Conservation (phyloP, 2,329 filamentous ascomycete genomes). For the Sphaerulina vaccinii region DNA sequence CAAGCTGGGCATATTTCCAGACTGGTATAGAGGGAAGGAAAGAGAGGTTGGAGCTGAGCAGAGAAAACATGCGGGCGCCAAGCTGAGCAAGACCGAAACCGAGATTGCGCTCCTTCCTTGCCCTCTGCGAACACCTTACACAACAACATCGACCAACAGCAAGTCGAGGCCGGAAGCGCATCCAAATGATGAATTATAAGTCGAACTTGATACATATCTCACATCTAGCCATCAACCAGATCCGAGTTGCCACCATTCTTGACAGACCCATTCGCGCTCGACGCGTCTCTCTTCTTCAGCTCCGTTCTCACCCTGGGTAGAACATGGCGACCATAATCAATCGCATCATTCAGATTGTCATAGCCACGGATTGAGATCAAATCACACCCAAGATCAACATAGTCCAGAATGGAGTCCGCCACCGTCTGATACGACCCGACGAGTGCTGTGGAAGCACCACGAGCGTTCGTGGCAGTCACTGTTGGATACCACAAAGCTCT, state of each 20-base stretch:
- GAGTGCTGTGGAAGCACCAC: slow-evolving; percentile 59
- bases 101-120: too few species aligned
- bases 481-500: slow-evolving; percentile 64
- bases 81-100: too few species aligned
- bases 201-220: neutral
- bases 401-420: slow-evolving; percentile 56
- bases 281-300: slow-evolving; percentile 27
- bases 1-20: too few species aligned
- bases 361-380: slow-evolving; percentile 62
- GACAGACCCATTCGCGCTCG: neutral
- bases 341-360: slow-evolving; percentile 59
- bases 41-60: too few species aligned
- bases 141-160: neutral
- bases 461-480: slow-evolving; percentile 60
- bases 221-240: slow-evolving; percentile 4
- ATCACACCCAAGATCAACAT: slow-evolving; percentile 56
- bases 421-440: slow-evolving; percentile 57
- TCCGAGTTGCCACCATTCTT: neutral
- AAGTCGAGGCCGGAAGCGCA: neutral
- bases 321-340: slow-evolving; percentile 59
- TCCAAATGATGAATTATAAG: neutral
- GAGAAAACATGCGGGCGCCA: too few species aligned
- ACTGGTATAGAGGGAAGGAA: too few species aligned
- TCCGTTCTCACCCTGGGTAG: slow-evolving; percentile 51
- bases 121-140: too few species aligned